Evolutionary conservation across 352 stramenopile species (phyloP), one percentile per base, ranked within the genome.

Genomic region (Globisporangium takayamanum): DNA sequence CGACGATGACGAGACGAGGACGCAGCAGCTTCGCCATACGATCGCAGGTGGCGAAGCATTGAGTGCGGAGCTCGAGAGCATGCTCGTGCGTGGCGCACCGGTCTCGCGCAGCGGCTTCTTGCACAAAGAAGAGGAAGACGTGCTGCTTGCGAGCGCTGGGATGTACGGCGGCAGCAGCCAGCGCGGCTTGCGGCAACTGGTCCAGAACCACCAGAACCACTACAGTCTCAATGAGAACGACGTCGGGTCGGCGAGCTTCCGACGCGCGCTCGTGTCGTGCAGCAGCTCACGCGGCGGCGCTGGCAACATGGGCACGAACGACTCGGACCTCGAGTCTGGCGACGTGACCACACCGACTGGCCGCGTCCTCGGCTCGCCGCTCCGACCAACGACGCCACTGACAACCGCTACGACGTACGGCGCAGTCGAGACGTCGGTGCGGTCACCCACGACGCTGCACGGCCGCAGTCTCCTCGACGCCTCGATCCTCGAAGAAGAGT

Each of bases 141-240:
- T 79, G n/a, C 57, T 90, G 45, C 72, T 90, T 5, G 80, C 78
- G 15, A 90, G 78, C 46, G 80, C 80, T 1, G 74, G 68, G 18
- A 90, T 90, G 80, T 90, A 82, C 42, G 80, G 80, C 16, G 73
- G 60, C 47, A 81, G 73, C 45, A 88, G 64, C 53, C 78, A 90
- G 64, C 78, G 80, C 48, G 81, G 80, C 4, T 63, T 90, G 53
- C 80, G 76, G 12, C 80, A 90, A 53, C 69, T 90, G 25, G 76
- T 84, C 42, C 78, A 88, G 53, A 90, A 90, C 60, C 78, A 90
- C 59, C 74, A 87, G 55, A 81, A 84, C 50, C 79, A 89, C 46
- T 78, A 83, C 30, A 70, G 72, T 15, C 68, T 82, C 39, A 65
- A 67, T 50, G 79, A 86, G 54, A 80, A 80, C 37, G 73, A 86